phyloP scores from a whole-genome alignment of 75 land plant species.

The Pinus taeda region DNA sequence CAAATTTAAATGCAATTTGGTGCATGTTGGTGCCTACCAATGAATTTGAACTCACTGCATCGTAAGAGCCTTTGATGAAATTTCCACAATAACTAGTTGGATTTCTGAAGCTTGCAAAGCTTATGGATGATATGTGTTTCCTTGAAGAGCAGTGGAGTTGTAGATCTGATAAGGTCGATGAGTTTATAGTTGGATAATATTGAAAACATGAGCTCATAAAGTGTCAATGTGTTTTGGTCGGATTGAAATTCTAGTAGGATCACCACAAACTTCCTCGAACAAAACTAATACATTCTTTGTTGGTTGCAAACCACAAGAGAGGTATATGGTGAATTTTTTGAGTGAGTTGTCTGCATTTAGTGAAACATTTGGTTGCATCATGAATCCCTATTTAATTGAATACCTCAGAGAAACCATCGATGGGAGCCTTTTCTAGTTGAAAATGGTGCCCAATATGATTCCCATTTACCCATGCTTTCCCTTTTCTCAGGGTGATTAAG shows the following conservation, averaged over 20 bases:
- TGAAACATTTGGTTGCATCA: constrained; percentile 9
- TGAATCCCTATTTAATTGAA: constrained; percentile 22
- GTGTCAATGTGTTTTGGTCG: neutral
- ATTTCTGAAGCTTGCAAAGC: no score
- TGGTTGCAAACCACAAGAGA: neutral
- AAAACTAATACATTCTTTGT: neutral
- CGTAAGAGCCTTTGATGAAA: no score
- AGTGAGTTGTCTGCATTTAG: constrained; percentile 16
- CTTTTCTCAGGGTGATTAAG: constrained; percentile 47
- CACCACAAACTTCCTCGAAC: constrained; percentile 23
- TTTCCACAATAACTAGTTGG: no score
- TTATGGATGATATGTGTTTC: no score
- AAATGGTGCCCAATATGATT: constrained; percentile 38
- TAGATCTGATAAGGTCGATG: no score
- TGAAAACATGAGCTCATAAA: no score
- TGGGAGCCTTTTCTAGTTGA: neutral
- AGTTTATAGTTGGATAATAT: no score
- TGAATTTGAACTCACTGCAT: no score
- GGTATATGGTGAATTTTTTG: neutral
- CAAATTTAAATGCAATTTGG: no score
- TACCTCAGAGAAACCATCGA: constrained; percentile 18
- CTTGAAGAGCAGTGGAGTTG: no score
- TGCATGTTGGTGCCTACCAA: no score
- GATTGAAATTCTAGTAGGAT: constrained; percentile 16
- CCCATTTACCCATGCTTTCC: constrained; percentile 54